Evolutionary conservation across 2,329 filamentous ascomycete species (phyloP).

Genomic region (Alternaria hordeiaustralica): DNA sequence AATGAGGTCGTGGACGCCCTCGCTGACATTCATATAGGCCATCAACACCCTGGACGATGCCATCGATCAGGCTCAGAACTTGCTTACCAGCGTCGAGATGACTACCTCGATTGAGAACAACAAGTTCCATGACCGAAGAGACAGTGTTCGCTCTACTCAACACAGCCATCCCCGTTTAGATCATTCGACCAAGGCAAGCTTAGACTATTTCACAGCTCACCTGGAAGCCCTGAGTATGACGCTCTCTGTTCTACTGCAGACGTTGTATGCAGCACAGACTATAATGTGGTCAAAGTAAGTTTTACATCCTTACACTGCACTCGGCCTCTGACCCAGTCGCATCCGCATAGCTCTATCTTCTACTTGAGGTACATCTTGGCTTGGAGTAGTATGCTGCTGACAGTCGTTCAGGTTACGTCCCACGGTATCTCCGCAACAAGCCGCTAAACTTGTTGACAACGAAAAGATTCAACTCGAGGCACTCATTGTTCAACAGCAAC

Average conservation of each 20-base stretch:
- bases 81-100: constrained; percentile 38
- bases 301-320: background rate
- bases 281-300: constrained; percentile 49
- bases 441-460: constrained; percentile 41
- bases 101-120: constrained; percentile 19
- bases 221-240: constrained; percentile 45
- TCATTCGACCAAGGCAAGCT: constrained; percentile 22
- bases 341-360: background rate
- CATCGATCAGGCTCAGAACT: constrained; percentile 37
- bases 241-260: constrained; percentile 48
- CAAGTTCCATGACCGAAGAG: constrained; percentile 5
- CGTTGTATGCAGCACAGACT: constrained; percentile 47
- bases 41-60: constrained; percentile 44
- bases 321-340: background rate
- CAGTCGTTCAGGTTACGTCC: constrained; percentile 31
- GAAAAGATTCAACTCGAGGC: constrained; percentile 47
- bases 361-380: background rate
- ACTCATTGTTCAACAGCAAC: constrained; percentile 50
- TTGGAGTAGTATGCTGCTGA: constrained; percentile 2
- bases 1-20: background rate
- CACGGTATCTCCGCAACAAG: constrained; percentile 41
- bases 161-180: constrained; percentile 13
- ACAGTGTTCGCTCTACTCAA: constrained; percentile 3
- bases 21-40: constrained; percentile 32
- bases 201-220: constrained; percentile 44